These are phyloP conservation scores for Zymoseptoria ardabiliae DNA, from an alignment of 2,329 filamentous ascomycete species.

Conservation along the genomic window DNA sequence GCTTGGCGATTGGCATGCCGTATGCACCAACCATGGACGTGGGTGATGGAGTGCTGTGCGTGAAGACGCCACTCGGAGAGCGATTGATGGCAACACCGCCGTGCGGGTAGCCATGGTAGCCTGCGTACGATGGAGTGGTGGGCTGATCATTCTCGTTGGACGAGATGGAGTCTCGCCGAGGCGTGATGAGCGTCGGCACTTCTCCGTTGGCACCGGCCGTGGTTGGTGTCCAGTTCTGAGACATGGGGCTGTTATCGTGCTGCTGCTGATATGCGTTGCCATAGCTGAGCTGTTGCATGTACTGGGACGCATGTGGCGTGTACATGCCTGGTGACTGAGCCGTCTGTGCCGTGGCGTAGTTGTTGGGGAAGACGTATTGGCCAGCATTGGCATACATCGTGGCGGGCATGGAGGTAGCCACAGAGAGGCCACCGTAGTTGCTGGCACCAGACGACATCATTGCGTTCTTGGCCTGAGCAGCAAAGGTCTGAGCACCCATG, in stretches of 20 bases:
- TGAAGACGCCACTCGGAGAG: conserved; percentile 43
- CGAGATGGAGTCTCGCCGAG: conserved; percentile 45
- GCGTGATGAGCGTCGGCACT: conserved; percentile 45
- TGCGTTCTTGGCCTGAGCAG: conserved; percentile 29
- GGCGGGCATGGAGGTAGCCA: conserved; percentile 23
- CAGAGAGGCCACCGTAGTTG: conserved; percentile 24
- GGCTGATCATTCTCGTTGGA: conserved; percentile 48
- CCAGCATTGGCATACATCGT: conserved; percentile 26
- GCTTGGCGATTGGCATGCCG: conserved; percentile 33
- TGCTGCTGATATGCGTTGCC: conserved; percentile 36
- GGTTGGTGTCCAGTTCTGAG: conserved; percentile 38
- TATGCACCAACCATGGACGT: conserved; percentile 41
- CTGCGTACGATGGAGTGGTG: conserved; percentile 40
- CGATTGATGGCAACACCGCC: conserved; percentile 43
- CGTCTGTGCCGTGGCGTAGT: conserved; percentile 21
- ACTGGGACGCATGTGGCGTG: conserved; percentile 36
- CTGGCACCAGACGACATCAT: conserved; percentile 22
- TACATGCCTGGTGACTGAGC: conserved; percentile 38
- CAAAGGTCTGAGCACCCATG: conserved; percentile 29
- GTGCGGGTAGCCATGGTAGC: conserved; percentile 33
- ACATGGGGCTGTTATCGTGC: conserved; percentile 41
- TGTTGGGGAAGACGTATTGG: conserved; percentile 29
- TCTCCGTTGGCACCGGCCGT: conserved; percentile 39
- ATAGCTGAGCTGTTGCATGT: conserved; percentile 38
- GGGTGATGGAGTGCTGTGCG: conserved; percentile 44